Evolutionary conservation across 179 eudicot genomes (phyloP).

Genomic region (Actinidia chinensis): DNA sequence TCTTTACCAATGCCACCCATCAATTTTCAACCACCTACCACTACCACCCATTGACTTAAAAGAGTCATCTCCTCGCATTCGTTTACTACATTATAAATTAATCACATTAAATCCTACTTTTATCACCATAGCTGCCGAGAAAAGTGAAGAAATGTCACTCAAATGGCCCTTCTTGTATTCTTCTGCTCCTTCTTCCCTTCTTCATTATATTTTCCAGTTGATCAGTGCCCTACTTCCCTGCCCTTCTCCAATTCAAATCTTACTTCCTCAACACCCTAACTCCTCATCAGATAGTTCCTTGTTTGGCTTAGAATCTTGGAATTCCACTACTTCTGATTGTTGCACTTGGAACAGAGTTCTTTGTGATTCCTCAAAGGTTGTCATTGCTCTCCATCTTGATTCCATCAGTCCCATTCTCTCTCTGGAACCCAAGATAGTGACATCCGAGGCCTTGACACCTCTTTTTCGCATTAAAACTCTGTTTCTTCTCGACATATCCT

Average conservation of each 20-base stretch:
- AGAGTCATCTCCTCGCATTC: background rate
- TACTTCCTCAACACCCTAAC: conserved; percentile 17
- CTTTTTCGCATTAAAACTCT: conserved; percentile 38
- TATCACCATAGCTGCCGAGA: conserved; percentile 7
- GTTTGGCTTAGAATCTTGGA: conserved; percentile 44
- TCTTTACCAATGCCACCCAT: too few relatives aligned
- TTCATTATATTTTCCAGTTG: conserved; percentile 28
- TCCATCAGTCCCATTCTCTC: conserved; percentile 22
- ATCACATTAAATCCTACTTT: background rate
- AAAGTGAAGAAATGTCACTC: background rate
- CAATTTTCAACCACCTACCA: too few relatives aligned
- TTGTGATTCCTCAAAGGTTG: conserved; percentile 26
- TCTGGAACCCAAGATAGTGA: conserved; percentile 2
- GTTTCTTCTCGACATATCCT: conserved; percentile 41
- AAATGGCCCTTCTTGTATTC: conserved; percentile 19
- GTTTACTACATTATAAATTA: background rate
- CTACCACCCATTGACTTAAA: background rate
- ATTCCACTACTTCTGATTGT: conserved; percentile 30
- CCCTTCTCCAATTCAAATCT: conserved; percentile 51
- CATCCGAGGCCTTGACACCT: conserved; percentile 33
- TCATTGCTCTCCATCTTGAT: conserved; percentile 38
- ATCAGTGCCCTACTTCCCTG: conserved; percentile 51
- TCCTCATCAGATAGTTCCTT: conserved; percentile 21
- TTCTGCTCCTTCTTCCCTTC: conserved; percentile 20
- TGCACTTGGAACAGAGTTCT: conserved; percentile 47